Percentiles rank a stretch among this genome's conserved stretches.
These are phyloP conservation scores for Effrenium voratum DNA, from an alignment of 73 alveolate species.

Conservation along the genomic window DNA sequence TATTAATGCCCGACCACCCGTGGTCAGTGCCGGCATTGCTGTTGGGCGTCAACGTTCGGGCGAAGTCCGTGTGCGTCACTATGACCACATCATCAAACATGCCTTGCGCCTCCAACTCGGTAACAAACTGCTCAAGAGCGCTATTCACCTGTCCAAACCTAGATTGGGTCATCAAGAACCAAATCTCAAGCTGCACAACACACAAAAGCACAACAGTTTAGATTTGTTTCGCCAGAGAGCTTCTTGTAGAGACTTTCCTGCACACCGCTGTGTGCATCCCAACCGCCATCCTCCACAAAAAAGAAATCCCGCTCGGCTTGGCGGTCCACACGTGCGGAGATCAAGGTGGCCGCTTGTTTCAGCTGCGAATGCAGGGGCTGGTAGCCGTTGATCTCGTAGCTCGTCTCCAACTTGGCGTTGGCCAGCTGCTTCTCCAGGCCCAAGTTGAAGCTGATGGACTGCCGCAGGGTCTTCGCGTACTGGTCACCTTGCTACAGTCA, in stretches of 20 bases:
- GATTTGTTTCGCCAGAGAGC: neutral
- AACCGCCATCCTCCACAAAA: conserved; percentile 72
- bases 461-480: conserved; percentile 50
- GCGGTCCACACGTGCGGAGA: conserved; percentile 60
- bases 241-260: conserved; percentile 16
- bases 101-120: conserved; percentile 56
- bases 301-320: conserved; percentile 80
- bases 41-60: conserved; percentile 85
- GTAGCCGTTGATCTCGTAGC: neutral
- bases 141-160: conserved; percentile 33
- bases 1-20: conserved; percentile 72
- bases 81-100: conserved; percentile 53
- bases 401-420: conserved; percentile 44
- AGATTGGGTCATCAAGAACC: no score
- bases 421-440: conserved; percentile 82
- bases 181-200: no score
- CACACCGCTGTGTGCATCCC: conserved; percentile 60
- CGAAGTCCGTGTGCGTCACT: conserved; percentile 80
- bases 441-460: conserved; percentile 83
- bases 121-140: conserved; percentile 40
- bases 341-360: conserved; percentile 62
- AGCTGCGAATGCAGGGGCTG: conserved; percentile 16
- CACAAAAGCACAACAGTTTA: neutral
- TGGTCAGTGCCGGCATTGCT: conserved; percentile 92
- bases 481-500: conserved; percentile 10